Base-by-base conservation (phyloP, 2,329 filamentous ascomycete species). In the Scortechinia acanthostroma region DNA sequence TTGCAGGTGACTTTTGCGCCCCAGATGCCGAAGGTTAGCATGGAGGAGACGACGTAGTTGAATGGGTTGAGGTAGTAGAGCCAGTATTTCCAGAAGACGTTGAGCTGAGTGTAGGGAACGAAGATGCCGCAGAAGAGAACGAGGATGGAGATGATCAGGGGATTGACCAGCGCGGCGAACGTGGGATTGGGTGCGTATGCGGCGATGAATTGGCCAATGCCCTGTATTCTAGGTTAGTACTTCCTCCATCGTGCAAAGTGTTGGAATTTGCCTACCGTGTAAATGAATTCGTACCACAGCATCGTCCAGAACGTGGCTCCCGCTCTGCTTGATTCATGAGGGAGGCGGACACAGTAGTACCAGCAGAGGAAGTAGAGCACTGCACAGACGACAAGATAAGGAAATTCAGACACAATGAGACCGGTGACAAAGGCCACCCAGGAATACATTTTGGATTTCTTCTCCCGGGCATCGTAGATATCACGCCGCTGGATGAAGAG, bases 41-140 rank as follows among this genome's bases (percentile, higher is more conserved):
- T 66, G 22, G 65, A 65, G 3, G 73, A 71, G 59, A 81, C 75
- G 3, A 82, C 61, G 47, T 81, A 82, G 60, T 74, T 79, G 65
- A 80, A 81, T 0, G 77, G 77, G 51, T 80, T 76, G n/a, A 79
- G 54, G 44, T 66, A 80, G 61, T 80, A 81, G 4, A 84, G 72
- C 79, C 80, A 86, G 50, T 73, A 74, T 20, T 68, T 65, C 86
- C 86, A 90, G 60, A 89, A 89, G 1, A 60, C 52, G 5, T 78
- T 74, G 17, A 90, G 70, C 21, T 73, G 70, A 0, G 53, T 53
- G 50, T 83, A 87, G 0, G 85, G 84, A 0, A 89, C 85, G 3
- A 88, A 67, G 2, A 90, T 83, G 49, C 86, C 86, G 53, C 84
- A 88, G 66, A 91, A 90, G 1, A 74, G 76, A 5, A 87, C 71